Evolutionary conservation across 768 basidiomycete species (phyloP).

Genomic region (Suillus subalutaceus): DNA sequence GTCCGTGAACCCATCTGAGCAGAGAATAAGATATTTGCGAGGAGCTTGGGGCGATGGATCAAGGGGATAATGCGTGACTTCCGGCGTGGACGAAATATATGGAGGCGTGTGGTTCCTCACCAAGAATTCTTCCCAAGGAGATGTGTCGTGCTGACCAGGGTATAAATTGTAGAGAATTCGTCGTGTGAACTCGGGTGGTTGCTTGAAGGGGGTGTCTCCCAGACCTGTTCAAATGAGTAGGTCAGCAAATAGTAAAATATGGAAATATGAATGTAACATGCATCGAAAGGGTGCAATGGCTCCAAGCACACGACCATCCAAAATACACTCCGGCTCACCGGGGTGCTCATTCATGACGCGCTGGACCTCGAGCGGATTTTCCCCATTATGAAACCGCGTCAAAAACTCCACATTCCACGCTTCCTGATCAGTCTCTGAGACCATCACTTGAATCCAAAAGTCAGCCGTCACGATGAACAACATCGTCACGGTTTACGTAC

Average conservation of each 20-base stretch:
- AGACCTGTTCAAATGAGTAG: conserved; percentile 45
- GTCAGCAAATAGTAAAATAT: conserved; percentile 13
- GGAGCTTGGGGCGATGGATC: conserved; percentile 28
- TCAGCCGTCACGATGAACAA: conserved; percentile 14
- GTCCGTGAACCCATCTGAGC: conserved; percentile 71
- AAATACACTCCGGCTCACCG: conserved; percentile 66
- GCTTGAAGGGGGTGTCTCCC: conserved; percentile 74
- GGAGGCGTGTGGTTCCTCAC: conserved; percentile 64
- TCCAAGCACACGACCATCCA: conserved; percentile 71
- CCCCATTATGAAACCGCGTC: conserved; percentile 72
- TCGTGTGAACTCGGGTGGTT: conserved; percentile 68
- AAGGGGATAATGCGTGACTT: conserved; percentile 59
- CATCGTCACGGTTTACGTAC: conserved; percentile 42
- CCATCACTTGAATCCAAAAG: conserved; percentile 45
- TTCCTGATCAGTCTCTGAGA: conserved; percentile 47
- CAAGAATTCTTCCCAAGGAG: conserved; percentile 69
- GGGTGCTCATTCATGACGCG: conserved; percentile 69
- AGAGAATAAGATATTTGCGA: conserved; percentile 60
- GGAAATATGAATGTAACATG: conserved; percentile 40
- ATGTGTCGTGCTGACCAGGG: conserved; percentile 61
- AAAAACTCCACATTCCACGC: conserved; percentile 64
- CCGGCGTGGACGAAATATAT: conserved; percentile 66
- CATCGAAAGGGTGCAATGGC: conserved; percentile 79
- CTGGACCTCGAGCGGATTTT: conserved; percentile 65
- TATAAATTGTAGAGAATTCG: conserved; percentile 68